Evolutionary conservation across 2,329 filamentous ascomycete genomes (phyloP), one percentile per base, ranked within the genome.

Genomic region (Xylariaceae sp.): DNA sequence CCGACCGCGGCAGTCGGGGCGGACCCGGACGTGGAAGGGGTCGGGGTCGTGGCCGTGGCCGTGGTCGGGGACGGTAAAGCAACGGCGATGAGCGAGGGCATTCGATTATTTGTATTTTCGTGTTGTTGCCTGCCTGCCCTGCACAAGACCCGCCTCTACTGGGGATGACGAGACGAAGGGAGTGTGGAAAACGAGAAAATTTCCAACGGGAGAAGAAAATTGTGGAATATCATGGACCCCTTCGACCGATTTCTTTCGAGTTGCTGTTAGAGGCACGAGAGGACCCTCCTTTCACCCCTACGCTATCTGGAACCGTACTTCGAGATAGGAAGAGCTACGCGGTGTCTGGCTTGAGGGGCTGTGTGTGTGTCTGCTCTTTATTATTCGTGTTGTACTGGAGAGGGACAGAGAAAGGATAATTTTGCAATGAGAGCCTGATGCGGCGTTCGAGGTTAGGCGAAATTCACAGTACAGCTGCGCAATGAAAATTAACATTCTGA

Each of bases 1-100:
- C 82, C 37, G 83, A 85, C 60, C 79, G 87, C 52, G 82, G 84
- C 50, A 79, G 73, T 34, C 74, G 80, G 49, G 81, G 81, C 50
- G 80, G 80, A 13, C 75, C 77, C 34, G 78, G 87, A 51, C 80
- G 76, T 34, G 74, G 80, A 8, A 75, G 81, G 39, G 80, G 85
- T 60, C 76, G 82, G 15, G 75, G 80, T 17, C 74, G 82, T 35
- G 79, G 81, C 37, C 73, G 81, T 51, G 80, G 83, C 23, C 76
- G 84, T 56, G 84, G 64, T n/a, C 71, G 78, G 49, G 61, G 58
- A 15, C 61, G 62, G 58, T 64, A 63, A 49, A 60, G 58, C 45
- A 57, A 42, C 37, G 11, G 9, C 37, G 8, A 42, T 13, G 53
- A 57, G 49, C 17, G 7, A 8, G 2, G 17, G 39, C 9, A 18